Evolutionary conservation across 2,329 filamentous ascomycete species (phyloP), one percentile per base, ranked within the genome.

Genomic region (Neofusicoccum ribis): DNA sequence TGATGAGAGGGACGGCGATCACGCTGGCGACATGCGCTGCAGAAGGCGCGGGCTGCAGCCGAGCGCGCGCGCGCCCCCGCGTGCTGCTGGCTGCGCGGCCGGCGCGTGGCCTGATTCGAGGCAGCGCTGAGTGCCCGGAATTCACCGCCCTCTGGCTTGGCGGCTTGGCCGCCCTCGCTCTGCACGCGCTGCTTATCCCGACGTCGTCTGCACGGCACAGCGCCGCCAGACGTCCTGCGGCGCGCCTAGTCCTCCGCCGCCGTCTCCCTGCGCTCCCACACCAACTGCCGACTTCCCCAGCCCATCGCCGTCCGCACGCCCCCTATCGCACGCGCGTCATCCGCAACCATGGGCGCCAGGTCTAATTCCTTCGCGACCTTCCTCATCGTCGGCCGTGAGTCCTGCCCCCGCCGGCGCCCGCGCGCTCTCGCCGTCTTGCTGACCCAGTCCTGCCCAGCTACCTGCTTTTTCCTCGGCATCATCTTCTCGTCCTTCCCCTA

Each of bases 391-490:
- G 93, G 92, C 70, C 93, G 94, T 97, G 86, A 77, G 92, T 87
- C 60, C 39, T 58, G 37, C 54, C 46, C 65, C 41, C 69, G 37
- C 37, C 37, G 37, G 63, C 54, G 52, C 51, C 68, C 62, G 56
- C 49, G 58, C 41, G 49, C 60, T 47, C 59, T 39, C 68, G 58
- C 62, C 41, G 58, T 63, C 50, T 17, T 56, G 43, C 49, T 64
- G 37, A 66, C 67, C 63, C 52, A 5, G 27, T 9, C 31, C 14
- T 62, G 56, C 37, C 43, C 70, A 84, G 82, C 82, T 67, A 93
- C 91, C 70, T 97, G 92, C 79, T 99, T 99, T 87, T 97, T 98
- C 86, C 90, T 99, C 69, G 95, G 95, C 72, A 93, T 98, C 78
- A 89, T 99, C 79, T 99, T 98, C 86, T 93, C 93, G 72, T 89